These are phyloP conservation scores for Kondoa malvinella DNA, from an alignment of 768 basidiomycete species.

Conservation along the genomic window DNA sequence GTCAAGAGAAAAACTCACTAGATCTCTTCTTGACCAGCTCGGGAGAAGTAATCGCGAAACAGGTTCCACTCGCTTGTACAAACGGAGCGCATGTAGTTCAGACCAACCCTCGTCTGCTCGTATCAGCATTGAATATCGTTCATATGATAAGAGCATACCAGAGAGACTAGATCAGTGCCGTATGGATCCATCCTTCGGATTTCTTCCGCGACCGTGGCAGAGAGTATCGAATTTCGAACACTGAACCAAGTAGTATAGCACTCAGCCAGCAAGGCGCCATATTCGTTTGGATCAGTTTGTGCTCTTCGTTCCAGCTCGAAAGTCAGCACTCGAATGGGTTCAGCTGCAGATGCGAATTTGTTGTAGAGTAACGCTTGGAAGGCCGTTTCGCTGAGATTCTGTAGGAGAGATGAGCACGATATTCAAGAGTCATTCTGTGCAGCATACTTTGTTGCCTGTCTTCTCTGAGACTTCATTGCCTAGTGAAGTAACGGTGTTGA, in stretches of 20 bases:
- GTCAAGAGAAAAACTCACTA: slow-evolving; percentile 40
- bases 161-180: slow-evolving; percentile 65
- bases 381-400: slow-evolving; percentile 45
- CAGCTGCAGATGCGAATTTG: slow-evolving; percentile 57
- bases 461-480: slow-evolving; percentile 60
- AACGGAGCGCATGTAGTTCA: slow-evolving; percentile 76
- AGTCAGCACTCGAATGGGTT: slow-evolving; percentile 57
- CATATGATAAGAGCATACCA: slow-evolving; percentile 38
- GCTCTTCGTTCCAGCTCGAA: slow-evolving; percentile 71
- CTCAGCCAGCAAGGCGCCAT: slow-evolving; percentile 60
- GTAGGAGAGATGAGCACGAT: neutral
- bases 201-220: slow-evolving; percentile 58
- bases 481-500: slow-evolving; percentile 61
- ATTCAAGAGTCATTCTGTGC: neutral
- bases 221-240: slow-evolving; percentile 53
- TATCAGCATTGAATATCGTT: neutral
- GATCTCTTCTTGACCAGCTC: slow-evolving; percentile 57
- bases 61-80: slow-evolving; percentile 79
- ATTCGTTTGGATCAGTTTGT: slow-evolving; percentile 59
- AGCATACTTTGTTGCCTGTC: slow-evolving; percentile 29
- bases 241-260: slow-evolving; percentile 73
- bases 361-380: slow-evolving; percentile 68
- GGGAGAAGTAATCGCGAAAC: slow-evolving; percentile 61
- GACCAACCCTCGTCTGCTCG: slow-evolving; percentile 67
- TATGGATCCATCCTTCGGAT: slow-evolving; percentile 64